A percentile compares a stretch with the other conserved stretches of the same genome.
Conservation (phyloP, 345 rosid genomes). For the Dipteronia sinensis region DNA sequence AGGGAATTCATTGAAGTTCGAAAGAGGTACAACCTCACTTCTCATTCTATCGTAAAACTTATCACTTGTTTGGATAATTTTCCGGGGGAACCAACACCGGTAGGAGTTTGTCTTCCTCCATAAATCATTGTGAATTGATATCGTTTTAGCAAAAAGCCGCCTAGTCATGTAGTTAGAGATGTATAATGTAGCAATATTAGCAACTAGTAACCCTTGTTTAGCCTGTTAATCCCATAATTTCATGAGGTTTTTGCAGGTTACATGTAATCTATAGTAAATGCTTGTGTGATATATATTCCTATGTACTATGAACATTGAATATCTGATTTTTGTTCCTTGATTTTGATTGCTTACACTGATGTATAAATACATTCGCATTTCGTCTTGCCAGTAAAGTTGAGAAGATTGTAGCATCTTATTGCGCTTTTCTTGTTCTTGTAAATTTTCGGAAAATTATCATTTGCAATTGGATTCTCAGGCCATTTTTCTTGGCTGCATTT, state of each 20-base stretch:
- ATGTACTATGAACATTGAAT: background rate
- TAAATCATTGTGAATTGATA: constrained; percentile 31
- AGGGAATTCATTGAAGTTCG: constrained; percentile 40
- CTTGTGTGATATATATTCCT: constrained; percentile 8
- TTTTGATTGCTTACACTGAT: constrained; percentile 4
- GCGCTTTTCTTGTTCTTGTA: background rate
- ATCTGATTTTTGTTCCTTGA: background rate
- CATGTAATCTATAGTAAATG: constrained; percentile 12
- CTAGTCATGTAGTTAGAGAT: constrained; percentile 26
- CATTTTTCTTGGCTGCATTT: background rate
- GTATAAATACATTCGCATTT: background rate
- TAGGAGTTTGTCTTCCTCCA: constrained; percentile 33
- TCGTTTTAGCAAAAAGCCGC: constrained; percentile 1
- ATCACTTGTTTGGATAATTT: constrained; percentile 26
- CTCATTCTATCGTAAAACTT: constrained; percentile 45
- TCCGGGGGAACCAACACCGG: constrained; percentile 17
- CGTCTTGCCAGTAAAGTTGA: background rate
- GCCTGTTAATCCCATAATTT: constrained; percentile 27
- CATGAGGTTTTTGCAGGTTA: constrained; percentile 27
- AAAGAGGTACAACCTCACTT: constrained; percentile 41
- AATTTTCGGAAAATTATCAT: background rate
- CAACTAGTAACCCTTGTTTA: constrained; percentile 9
- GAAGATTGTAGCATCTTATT: background rate
- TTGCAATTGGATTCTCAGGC: background rate
- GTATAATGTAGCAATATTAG: constrained; percentile 26